A percentile compares a stretch with the other conserved stretches of the same genome.
These are phyloP conservation scores for Phoma sp. DNA, from an alignment of 2,329 filamentous ascomycete species.

Conservation along the genomic window DNA sequence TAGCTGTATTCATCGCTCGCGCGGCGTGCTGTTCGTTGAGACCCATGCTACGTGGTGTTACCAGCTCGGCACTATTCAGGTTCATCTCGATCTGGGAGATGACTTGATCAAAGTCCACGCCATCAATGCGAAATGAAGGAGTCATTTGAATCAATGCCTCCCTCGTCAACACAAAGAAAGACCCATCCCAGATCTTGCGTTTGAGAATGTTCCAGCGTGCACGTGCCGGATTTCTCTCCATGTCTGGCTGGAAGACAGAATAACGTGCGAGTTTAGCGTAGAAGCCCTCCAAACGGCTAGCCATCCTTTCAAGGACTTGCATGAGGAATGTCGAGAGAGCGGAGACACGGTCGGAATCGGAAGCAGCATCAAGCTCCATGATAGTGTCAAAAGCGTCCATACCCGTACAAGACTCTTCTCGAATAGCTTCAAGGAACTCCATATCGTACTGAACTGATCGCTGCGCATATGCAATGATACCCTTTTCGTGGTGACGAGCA, in stretches of 20 bases:
- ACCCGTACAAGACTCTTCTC: slow-evolving; percentile 61
- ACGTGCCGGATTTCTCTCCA: slow-evolving; percentile 62
- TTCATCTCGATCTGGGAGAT: slow-evolving; percentile 54
- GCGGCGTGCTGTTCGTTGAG: slow-evolving; percentile 55
- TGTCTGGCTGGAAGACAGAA: slow-evolving; percentile 60
- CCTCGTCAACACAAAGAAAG: slow-evolving; percentile 59
- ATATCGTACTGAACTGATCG: slow-evolving; percentile 61
- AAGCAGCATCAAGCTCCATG: slow-evolving; percentile 51
- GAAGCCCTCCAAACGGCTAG: slow-evolving; percentile 60
- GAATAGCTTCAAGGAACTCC: slow-evolving; percentile 61
- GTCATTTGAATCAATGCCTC: slow-evolving; percentile 21
- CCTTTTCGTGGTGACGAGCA: slow-evolving; percentile 60
- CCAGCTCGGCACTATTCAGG: slow-evolving; percentile 24
- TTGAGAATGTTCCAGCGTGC: slow-evolving; percentile 61
- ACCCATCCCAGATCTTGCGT: slow-evolving; percentile 59
- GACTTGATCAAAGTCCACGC: slow-evolving; percentile 57
- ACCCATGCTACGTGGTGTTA: slow-evolving; percentile 31
- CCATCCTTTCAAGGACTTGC: slow-evolving; percentile 62
- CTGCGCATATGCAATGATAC: slow-evolving; percentile 60
- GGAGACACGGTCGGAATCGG: slow-evolving; percentile 51
- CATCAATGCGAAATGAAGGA: slow-evolving; percentile 1
- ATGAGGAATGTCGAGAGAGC: slow-evolving; percentile 56
- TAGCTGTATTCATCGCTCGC: slow-evolving; percentile 42
- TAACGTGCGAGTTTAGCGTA: slow-evolving; percentile 60
- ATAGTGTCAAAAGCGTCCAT: slow-evolving; percentile 62